Conservation (phyloP, 352 stramenopile genomes). For the Stephanocyclus meneghinianus region DNA sequence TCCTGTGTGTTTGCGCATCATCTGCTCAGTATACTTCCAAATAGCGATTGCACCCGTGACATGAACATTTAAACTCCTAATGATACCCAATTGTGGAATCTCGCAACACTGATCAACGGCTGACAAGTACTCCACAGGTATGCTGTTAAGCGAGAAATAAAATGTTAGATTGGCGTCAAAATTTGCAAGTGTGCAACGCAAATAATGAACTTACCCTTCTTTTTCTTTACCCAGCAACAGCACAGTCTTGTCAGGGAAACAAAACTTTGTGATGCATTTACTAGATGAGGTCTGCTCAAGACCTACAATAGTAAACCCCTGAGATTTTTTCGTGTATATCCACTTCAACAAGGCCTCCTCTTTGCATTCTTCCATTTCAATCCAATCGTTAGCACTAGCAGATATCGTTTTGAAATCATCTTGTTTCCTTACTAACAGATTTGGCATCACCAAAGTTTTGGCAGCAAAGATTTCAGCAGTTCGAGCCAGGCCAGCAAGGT, state of each 20-base stretch:
- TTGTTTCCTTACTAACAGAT: conserved; percentile 86
- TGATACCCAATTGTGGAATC: conserved; percentile 96
- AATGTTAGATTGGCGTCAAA: background rate
- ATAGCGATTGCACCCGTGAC: conserved; percentile 92
- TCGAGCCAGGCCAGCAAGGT: conserved; percentile 90
- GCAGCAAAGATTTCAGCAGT: conserved; percentile 95
- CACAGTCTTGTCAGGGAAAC: conserved; percentile 89
- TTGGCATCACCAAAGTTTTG: conserved; percentile 88
- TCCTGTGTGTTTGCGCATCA: background rate
- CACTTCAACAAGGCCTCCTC: conserved; percentile 81
- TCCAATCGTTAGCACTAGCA: conserved; percentile 92
- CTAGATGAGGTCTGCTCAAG: conserved; percentile 93
- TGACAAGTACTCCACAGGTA: conserved; percentile 92
- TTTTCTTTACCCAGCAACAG: conserved; percentile 96
- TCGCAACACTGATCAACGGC: conserved; percentile 94
- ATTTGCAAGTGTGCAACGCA: background rate
- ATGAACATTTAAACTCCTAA: conserved; percentile 96
- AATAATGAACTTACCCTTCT: conserved; percentile 73
- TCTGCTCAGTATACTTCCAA: conserved; percentile 90
- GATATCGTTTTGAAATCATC: conserved; percentile 89
- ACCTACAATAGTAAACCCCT: conserved; percentile 91
- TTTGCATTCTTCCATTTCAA: conserved; percentile 88
- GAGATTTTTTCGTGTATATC: conserved; percentile 83
- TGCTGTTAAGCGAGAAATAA: conserved; percentile 31
- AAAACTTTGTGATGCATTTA: conserved; percentile 84